These are phyloP conservation scores for Rhizoclosmatium globosum DNA, from an alignment of 192 early-diverging fungal species.

Conservation along the genomic window DNA sequence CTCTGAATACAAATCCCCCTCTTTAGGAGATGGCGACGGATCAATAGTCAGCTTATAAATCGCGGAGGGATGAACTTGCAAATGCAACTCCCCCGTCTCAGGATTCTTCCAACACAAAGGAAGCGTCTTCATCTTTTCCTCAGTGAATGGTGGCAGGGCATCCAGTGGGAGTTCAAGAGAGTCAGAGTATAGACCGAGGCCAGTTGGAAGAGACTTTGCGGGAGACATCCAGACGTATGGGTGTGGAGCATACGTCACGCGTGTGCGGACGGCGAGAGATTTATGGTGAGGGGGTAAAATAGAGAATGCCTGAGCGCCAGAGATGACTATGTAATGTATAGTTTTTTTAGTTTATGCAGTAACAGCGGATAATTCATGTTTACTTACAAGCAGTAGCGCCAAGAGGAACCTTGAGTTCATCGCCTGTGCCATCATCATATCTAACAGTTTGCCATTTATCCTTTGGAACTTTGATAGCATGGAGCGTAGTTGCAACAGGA, in stretches of 20 bases:
- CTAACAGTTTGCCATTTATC: slow-evolving; percentile 2
- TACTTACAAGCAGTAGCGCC: slow-evolving; percentile 28
- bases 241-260: slow-evolving; percentile 28
- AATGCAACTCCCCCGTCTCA: slow-evolving; percentile 1
- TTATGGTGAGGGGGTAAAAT: slow-evolving; percentile 22
- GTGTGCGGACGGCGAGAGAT: slow-evolving; percentile 26
- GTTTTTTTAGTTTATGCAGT: not conserved
- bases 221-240: slow-evolving; percentile 36
- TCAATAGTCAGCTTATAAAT: slow-evolving; percentile 1
- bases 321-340: slow-evolving; percentile 10
- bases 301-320: slow-evolving; percentile 21
- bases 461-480: slow-evolving; percentile 21
- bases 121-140: slow-evolving; percentile 31
- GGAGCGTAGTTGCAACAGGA: slow-evolving; percentile 21
- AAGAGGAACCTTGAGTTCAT: slow-evolving; percentile 3
- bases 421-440: slow-evolving; percentile 27
- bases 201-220: not conserved
- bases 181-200: slow-evolving; percentile 24
- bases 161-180: slow-evolving; percentile 21
- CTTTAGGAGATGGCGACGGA: not conserved
- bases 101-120: slow-evolving; percentile 35
- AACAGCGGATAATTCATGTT: not conserved
- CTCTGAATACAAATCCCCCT: slow-evolving; percentile 6
- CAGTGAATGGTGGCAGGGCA: not conserved
- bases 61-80: slow-evolving; percentile 27